Conservation (phyloP, 345 rosid species). For the Syzygium oleosum region DNA sequence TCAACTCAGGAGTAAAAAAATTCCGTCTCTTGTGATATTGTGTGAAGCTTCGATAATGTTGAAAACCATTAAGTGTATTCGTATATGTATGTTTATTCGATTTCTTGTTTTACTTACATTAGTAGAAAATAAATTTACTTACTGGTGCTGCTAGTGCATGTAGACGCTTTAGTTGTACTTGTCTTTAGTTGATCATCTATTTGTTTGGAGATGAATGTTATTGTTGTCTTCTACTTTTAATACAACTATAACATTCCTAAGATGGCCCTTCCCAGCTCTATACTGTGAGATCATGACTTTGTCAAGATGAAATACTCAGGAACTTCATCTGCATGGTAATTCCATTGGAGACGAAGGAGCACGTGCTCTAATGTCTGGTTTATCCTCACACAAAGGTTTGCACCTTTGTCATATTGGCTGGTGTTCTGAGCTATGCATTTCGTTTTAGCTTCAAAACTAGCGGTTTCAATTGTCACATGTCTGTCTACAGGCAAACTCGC, state of each 20-base stretch:
- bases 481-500: slow-evolving; percentile 6
- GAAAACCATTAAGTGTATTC: neutral
- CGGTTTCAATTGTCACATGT: neutral
- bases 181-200: neutral
- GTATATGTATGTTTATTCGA: neutral
- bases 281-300: neutral
- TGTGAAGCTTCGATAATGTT: neutral
- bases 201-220: neutral
- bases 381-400: slow-evolving; percentile 81
- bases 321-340: slow-evolving; percentile 94
- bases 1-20: neutral
- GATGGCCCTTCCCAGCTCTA: neutral
- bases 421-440: neutral
- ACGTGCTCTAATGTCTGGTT: slow-evolving; percentile 73
- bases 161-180: neutral
- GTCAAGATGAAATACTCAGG: slow-evolving; percentile 31
- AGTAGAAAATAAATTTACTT: neutral
- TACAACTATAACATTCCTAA: neutral
- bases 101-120: neutral
- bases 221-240: neutral
- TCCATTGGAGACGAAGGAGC: slow-evolving; percentile 93
- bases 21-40: neutral
- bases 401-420: neutral
- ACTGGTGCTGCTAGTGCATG: neutral
- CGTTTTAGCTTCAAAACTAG: neutral